A percentile compares a stretch with the other conserved stretches of the same genome.
Conservation (phyloP, 192 early-diverging fungal genomes). For the Chytriomyces sp. region DNA sequence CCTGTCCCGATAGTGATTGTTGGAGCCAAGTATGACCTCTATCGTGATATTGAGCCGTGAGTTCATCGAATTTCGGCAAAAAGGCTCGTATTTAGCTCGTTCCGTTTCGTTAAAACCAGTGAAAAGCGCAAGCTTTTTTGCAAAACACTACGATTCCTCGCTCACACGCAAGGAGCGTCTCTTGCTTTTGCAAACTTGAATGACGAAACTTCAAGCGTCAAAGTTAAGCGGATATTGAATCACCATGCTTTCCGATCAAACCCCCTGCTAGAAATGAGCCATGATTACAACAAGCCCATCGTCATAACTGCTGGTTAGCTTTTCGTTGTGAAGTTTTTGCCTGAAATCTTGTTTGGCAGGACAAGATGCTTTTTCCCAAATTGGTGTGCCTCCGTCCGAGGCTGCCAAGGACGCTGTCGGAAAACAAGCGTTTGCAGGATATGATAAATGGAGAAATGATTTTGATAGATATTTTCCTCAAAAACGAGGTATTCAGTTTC, state of each 20-base stretch:
- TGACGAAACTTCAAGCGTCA: slow-evolving; percentile 42
- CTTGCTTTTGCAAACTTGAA: slow-evolving; percentile 46
- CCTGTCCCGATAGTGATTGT: slow-evolving; percentile 51
- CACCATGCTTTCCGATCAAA: slow-evolving; percentile 48
- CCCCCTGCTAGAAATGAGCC: slow-evolving; percentile 26
- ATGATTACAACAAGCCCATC: slow-evolving; percentile 53
- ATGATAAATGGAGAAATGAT: slow-evolving; percentile 43
- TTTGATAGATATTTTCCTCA: slow-evolving; percentile 46
- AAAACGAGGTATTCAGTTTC: not conserved
- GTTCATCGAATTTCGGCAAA: not conserved
- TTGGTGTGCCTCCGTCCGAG: slow-evolving; percentile 48
- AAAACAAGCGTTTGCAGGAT: slow-evolving; percentile 19
- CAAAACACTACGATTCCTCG: slow-evolving; percentile 49
- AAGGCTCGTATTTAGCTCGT: not conserved
- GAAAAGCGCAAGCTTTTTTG: slow-evolving; percentile 47
- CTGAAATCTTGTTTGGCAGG: slow-evolving; percentile 35
- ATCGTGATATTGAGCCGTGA: slow-evolving; percentile 52
- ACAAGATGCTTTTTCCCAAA: slow-evolving; percentile 50
- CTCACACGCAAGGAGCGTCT: slow-evolving; percentile 52
- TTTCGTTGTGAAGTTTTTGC: not conserved
- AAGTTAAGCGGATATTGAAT: slow-evolving; percentile 39
- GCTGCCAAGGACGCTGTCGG: slow-evolving; percentile 42
- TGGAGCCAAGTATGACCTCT: slow-evolving; percentile 50
- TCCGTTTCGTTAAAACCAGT: slow-evolving; percentile 23
- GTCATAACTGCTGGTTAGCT: slow-evolving; percentile 41